These are phyloP conservation scores for Phytophthora cryptogea DNA, from an alignment of 352 stramenopile genomes.

Conservation along the genomic window DNA sequence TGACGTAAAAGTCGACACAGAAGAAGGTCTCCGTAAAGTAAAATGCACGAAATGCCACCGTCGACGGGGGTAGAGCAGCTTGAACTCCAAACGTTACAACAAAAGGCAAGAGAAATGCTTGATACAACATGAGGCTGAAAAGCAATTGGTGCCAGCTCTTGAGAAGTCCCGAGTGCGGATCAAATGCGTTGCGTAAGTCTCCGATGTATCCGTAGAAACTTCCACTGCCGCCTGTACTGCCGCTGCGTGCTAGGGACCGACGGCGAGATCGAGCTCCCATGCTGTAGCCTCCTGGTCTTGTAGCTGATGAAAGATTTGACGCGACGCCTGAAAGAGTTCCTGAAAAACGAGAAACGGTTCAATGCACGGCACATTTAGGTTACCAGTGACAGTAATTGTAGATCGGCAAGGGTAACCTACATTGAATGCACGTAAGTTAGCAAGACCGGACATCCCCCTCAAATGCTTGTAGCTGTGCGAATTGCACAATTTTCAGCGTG, in stretches of 20 bases:
- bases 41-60: not conserved
- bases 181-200: constrained; percentile 49
- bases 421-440: too few relatives aligned
- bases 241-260: not conserved
- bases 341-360: too few relatives aligned
- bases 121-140: constrained; percentile 49
- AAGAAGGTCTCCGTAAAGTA: constrained; percentile 58
- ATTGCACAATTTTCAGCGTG: too few relatives aligned
- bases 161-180: constrained; percentile 53
- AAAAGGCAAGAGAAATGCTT: constrained; percentile 60
- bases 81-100: not conserved
- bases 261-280: not conserved
- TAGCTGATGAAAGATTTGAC: not conserved
- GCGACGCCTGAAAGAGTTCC: too few relatives aligned
- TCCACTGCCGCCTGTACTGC: constrained; percentile 3
- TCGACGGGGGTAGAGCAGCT: not conserved
- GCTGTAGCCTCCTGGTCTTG: not conserved
- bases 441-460: too few relatives aligned
- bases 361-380: too few relatives aligned
- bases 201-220: constrained; percentile 19
- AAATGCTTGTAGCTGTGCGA: too few relatives aligned
- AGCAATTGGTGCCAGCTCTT: constrained; percentile 54
- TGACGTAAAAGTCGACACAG: constrained; percentile 54
- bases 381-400: too few relatives aligned
- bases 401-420: too few relatives aligned